Evolutionary conservation across 2,329 filamentous ascomycete species (phyloP), one percentile per base, ranked within the genome.

Genomic region (Stemphylium lycopersici): DNA sequence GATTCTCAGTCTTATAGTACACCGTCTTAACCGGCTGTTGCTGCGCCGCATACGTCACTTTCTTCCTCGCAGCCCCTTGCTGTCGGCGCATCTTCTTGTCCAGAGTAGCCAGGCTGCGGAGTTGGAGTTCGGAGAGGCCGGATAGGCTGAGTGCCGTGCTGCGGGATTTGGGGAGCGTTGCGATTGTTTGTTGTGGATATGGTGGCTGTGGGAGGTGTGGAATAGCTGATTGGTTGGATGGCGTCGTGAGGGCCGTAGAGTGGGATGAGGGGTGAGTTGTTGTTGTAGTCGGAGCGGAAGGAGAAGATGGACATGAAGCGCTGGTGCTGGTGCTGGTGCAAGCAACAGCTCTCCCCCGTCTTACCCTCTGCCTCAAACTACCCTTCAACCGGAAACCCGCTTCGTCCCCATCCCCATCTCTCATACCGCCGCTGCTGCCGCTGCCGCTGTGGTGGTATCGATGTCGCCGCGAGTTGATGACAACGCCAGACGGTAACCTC

Each of bases 1-100:
- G 46, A 5, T 54, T 54, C 34, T 50, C 51, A 2, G 51, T 50
- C 34, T 54, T 54, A 3, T 54, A 54, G 15, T 54, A 50, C 5
- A 54, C 6, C 3, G 39, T 26, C 20, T 54, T 54, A 1, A 32
- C 34, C 6, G 51, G 51, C 22, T 50, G 51, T 6, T 42, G 36
- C 37, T 40, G 20, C 5, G 51, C 47, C 20, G 29, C 18, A 15
- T 45, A 32, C 10, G 7, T 12, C 4, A 29, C 16, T 24, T 16
- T 54, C 1, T 48, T 48, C 5, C 24, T 37, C 10, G 46, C 51
- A 18, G 6, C 44, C 1, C 38, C 47, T 18, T 54, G 33, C 15
- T 38, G 48, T 3, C 39, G 42, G 33, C 37, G 48, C 46, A 36
- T 54, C 16, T 10, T 54, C n/a, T n/a, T 39, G n/a, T 50, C 46